These are phyloP conservation scores for Dendrobium officinale DNA, from an alignment of 106 monocot species.

Conservation along the genomic window DNA sequence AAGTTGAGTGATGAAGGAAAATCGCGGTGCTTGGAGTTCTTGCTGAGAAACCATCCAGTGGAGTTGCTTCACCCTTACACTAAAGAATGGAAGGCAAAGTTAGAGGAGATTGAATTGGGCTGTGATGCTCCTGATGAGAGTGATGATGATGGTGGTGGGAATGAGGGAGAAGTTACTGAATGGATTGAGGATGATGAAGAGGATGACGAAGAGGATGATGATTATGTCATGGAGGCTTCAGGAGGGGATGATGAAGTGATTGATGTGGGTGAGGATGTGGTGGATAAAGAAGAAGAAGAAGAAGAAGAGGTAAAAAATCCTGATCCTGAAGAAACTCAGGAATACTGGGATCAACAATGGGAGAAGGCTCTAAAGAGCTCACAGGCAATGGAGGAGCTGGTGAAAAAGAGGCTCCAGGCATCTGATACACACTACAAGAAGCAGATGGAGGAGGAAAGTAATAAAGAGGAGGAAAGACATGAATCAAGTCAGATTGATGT, in stretches of 20 bases:
- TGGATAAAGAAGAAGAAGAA: not conserved
- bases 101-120: slow-evolving; percentile 88
- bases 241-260: slow-evolving; percentile 13
- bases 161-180: slow-evolving; percentile 9
- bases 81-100: slow-evolving; percentile 90
- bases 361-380: slow-evolving; percentile 60
- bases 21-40: slow-evolving; percentile 66
- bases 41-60: slow-evolving; percentile 75
- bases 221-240: slow-evolving; percentile 31
- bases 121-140: slow-evolving; percentile 85
- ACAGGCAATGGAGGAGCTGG: slow-evolving; percentile 71
- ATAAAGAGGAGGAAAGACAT: slow-evolving; percentile 1
- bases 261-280: not conserved
- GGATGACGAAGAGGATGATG: slow-evolving; percentile 16
- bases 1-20: slow-evolving; percentile 71
- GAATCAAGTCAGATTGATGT: not conserved
- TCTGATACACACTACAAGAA: slow-evolving; percentile 26
- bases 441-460: slow-evolving; percentile 26
- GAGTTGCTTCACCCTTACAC: slow-evolving; percentile 94
- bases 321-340: slow-evolving; percentile 46
- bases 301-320: slow-evolving; percentile 11
- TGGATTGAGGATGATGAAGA: slow-evolving; percentile 64
- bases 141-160: slow-evolving; percentile 29
- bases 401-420: slow-evolving; percentile 59
- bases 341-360: slow-evolving; percentile 84